These are phyloP conservation scores for Tylopilus balloui DNA, from an alignment of 768 basidiomycete species.

Conservation along the genomic window DNA sequence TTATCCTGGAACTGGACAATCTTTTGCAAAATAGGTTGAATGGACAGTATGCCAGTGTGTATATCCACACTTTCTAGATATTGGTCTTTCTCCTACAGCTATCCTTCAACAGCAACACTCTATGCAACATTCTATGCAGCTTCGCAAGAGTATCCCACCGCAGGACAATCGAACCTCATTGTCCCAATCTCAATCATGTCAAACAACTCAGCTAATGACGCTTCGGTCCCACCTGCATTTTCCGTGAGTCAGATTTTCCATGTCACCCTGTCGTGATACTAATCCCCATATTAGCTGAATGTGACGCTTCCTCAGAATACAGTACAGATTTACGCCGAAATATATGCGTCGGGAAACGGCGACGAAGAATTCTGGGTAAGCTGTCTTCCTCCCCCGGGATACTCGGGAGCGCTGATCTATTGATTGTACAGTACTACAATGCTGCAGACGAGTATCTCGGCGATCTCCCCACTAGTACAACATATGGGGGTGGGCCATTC, in stretches of 20 bases:
- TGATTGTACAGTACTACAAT: conserved; percentile 56
- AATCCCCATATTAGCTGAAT: conserved; percentile 42
- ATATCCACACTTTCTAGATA: background rate
- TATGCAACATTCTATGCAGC: conserved; percentile 71
- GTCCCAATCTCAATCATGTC: conserved; percentile 65
- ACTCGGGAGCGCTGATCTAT: background rate
- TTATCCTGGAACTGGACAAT: conserved; percentile 74
- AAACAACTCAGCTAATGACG: conserved; percentile 64
- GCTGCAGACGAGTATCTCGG: conserved; percentile 54
- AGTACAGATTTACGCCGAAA: conserved; percentile 61
- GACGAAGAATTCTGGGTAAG: conserved; percentile 77
- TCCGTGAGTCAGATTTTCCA: conserved; percentile 41
- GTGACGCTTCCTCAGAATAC: conserved; percentile 69
- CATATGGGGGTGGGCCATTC: conserved; percentile 49
- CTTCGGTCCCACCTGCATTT: conserved; percentile 69
- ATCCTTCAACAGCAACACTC: conserved; percentile 48
- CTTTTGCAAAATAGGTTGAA: conserved; percentile 51
- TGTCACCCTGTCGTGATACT: background rate
- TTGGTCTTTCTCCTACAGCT: background rate
- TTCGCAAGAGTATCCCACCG: conserved; percentile 50
- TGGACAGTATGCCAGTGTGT: conserved; percentile 67
- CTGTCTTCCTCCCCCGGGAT: background rate
- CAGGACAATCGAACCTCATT: conserved; percentile 56
- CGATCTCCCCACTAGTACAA: conserved; percentile 48
- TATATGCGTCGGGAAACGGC: conserved; percentile 65